Percentiles rank a stretch among this genome's conserved stretches.
Conservation (phyloP, 78 protist genomes). For the Dictyostelium brefeldianum region DNA sequence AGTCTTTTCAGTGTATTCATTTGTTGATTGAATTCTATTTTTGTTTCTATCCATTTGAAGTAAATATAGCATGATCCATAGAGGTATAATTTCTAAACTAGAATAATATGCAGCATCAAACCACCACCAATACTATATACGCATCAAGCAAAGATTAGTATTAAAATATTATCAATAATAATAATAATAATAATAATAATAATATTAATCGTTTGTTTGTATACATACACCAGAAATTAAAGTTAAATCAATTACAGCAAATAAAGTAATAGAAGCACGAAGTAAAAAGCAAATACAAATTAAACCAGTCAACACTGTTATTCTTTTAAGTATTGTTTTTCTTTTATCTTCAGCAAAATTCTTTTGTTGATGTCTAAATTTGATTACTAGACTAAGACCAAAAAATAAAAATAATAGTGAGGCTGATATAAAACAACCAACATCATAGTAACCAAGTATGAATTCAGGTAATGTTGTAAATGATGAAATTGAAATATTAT, state of each 20-base stretch:
- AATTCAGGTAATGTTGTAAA: background rate
- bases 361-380: slow-evolving; percentile 38
- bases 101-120: slow-evolving; percentile 53
- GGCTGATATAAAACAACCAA: slow-evolving; percentile 10
- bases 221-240: slow-evolving; percentile 54
- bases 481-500: slow-evolving; percentile 19
- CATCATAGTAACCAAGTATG: slow-evolving; percentile 46
- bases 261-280: slow-evolving; percentile 38
- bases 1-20: slow-evolving; percentile 28
- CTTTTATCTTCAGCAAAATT: slow-evolving; percentile 55
- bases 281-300: slow-evolving; percentile 21
- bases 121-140: slow-evolving; percentile 77
- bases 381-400: slow-evolving; percentile 32
- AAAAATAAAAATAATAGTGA: background rate
- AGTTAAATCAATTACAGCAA: background rate
- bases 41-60: slow-evolving; percentile 32
- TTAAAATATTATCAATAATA: background rate
- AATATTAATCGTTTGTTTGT: background rate
- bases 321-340: slow-evolving; percentile 34
- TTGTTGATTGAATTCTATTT: background rate
- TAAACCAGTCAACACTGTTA: slow-evolving; percentile 16
- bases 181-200: background rate
- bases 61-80: slow-evolving; percentile 49
- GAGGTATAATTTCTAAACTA: slow-evolving; percentile 47
- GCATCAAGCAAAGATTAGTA: too few species aligned